Evolutionary conservation across 129 eudicot species (phyloP), one percentile per base, ranked within the genome.

Genomic region (Flaveria brownii): DNA sequence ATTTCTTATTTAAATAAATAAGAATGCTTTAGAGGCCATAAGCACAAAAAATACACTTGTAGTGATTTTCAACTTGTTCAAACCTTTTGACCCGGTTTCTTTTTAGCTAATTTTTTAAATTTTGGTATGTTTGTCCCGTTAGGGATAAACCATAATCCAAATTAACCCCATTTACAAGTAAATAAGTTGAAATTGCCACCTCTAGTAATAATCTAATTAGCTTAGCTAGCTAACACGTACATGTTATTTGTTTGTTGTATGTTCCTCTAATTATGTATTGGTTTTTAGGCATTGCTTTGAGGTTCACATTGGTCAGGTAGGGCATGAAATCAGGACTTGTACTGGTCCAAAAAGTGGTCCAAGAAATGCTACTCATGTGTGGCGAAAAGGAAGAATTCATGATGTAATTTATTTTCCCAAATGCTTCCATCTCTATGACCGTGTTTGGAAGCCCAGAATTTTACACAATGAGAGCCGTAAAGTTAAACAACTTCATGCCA

Each of bases 371-470:
- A 88, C 87, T 6, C 93, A 88, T 30, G 82, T 68, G 8, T 88
- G 93, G 93, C 79, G 81, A 73, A 85, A 72, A 78, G 93, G 93
- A 68, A 79, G 86, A 54, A 62, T 80, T 65, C 84, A 64, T 8
- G 90, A 86, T 70, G 85, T 86, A 18, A 75, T 88, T 47, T 76
- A 77, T 70, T 88, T 88, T 33, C 93, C 88, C 26, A 86, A 77
- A 45, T 85, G 88, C 68, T 88, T 81, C 74, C 93, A 88, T 77
- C 86, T 88, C 5, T 78, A 75, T 78, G 93, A 88, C 25, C 87
- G 93, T 54, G 93, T 86, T 63, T 85, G 86, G 49, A 85, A 86
- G 72, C 93, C 93, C n/a, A 83, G 93, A 79, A 86, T 88, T 46
- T 15, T 72, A 45, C 93, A 88, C 46, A 71, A 86, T 41, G 93